Evolutionary conservation across 1,284 basidiomycete species (phyloP), one percentile per base, ranked within the genome.

Genomic region (Gomphus sp.): DNA sequence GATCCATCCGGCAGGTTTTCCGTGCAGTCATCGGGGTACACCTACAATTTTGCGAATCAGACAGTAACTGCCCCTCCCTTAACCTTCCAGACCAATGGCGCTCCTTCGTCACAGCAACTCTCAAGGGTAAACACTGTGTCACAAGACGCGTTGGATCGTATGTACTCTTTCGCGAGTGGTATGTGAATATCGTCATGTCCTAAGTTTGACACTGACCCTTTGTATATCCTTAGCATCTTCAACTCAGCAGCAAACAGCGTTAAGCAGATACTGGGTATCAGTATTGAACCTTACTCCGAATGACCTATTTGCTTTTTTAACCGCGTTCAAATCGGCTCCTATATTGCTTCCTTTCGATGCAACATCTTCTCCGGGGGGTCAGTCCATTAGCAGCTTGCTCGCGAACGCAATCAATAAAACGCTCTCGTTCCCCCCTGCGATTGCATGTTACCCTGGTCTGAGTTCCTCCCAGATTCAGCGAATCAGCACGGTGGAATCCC

Each of bases 281-380:
- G 74, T 75, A 47, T 71, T 87, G 16, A 74, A 74, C 52, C 80
- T 80, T 62, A 66, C 72, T n/a, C 61, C 70, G 2, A 63, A 65
- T 28, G 74, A 80, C 50, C 70, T 85, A 8, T 53, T 67, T 2
- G 66, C 60, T 3, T 85, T 86, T 66, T 69, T 79, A 48, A 70
- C 74, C 10, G 71, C 73, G 4, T 62, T 85, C 49, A 71, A 69
- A 47, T 70, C 72, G 11, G 77, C 82, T 4, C 74, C 76, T 3
- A 73, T 85, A 60, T 65, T 85, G 11, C 67, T 85, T n/a, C 82
- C 83, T 18, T 85, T 86, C 64, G 79, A 86, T 66, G 76, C 74
- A 6, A 75, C 74, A 9, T 69, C 72, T 16, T 67, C 71, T 8
- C 62, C 67, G n/a, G 71, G 69, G 31, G 62, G 59, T 7, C 62